phyloP scores from a whole-genome alignment of 2,329 filamentous ascomycete genomes.

The Lachnellula suecica region DNA sequence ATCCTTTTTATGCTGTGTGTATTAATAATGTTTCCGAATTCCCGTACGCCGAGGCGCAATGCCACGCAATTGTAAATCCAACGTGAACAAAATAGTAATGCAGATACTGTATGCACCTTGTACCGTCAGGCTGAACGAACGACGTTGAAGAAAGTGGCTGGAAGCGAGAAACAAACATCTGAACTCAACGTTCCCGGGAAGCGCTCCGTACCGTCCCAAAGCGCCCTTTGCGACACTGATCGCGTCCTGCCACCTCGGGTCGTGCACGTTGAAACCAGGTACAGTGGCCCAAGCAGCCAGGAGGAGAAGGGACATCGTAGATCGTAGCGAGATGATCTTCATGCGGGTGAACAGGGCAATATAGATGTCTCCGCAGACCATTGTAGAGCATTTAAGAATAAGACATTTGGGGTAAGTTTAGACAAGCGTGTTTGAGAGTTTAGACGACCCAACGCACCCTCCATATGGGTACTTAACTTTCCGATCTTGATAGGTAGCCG shows the following conservation, averaged over 20 bases:
- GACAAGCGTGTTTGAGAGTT: not conserved
- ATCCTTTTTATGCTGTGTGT: not conserved
- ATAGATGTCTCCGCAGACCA: no score
- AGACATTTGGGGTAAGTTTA: not conserved
- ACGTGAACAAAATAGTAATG: not conserved
- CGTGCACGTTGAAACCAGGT: not conserved
- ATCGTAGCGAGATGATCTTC: no score
- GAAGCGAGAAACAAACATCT: not conserved
- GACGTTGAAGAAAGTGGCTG: no score
- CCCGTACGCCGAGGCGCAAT: not conserved
- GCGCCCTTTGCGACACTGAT: not conserved
- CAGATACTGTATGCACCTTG: not conserved
- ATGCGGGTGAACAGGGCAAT: no score
- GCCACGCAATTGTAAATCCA: no score
- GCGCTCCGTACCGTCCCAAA: not conserved
- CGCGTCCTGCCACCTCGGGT: not conserved
- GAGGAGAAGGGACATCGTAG: no score
- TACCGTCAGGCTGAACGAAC: no score
- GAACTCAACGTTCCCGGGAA: not conserved
- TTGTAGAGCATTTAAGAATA: not conserved
- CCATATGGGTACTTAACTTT: not conserved
- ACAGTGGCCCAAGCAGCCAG: no score
- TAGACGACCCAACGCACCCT: not conserved
- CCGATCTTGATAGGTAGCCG: not conserved
- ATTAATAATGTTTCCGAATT: not conserved